Evolutionary conservation across 352 stramenopile species (phyloP).

Genomic region (Pythium brassicae): DNA sequence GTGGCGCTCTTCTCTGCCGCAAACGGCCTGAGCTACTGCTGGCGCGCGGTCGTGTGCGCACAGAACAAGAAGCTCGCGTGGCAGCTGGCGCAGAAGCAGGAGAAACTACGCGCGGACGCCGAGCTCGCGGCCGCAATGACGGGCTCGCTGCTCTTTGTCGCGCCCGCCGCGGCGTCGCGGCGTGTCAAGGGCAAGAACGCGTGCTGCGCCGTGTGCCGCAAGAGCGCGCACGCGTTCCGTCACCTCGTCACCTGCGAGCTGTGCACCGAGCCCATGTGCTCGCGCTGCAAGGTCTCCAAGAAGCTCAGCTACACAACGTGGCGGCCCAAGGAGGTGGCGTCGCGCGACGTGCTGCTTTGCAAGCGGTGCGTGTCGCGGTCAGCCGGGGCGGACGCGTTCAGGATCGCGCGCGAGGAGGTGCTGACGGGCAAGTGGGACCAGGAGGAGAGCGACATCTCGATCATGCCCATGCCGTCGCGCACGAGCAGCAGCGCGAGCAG

Average conservation of each 20-base stretch:
- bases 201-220: slow-evolving; percentile 11
- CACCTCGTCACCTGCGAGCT: slow-evolving; percentile 10
- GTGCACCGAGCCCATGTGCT: slow-evolving; percentile 9
- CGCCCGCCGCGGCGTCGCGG: not conserved
- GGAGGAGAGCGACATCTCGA: slow-evolving; percentile 7
- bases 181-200: slow-evolving; percentile 9
- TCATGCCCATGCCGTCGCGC: slow-evolving; percentile 8
- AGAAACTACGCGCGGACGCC: not conserved
- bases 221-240: slow-evolving; percentile 7
- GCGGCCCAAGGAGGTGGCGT: slow-evolving; percentile 10
- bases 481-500: slow-evolving; percentile 8
- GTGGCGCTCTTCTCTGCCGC: slow-evolving; percentile 11
- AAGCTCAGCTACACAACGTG: slow-evolving; percentile 6
- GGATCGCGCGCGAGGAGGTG: slow-evolving; percentile 15
- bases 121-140: not conserved
- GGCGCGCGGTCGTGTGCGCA: slow-evolving; percentile 14
- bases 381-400: slow-evolving; percentile 2
- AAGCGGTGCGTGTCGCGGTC: slow-evolving; percentile 10
- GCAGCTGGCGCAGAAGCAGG: slow-evolving; percentile 5
- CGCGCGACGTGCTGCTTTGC: slow-evolving; percentile 7
- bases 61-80: slow-evolving; percentile 19
- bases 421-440: slow-evolving; percentile 12
- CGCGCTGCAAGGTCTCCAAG: slow-evolving; percentile 11
- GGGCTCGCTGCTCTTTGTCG: not conserved
- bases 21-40: slow-evolving; percentile 15